Evolutionary conservation across 306 rosid genomes (phyloP), one percentile per base, ranked within the genome.

Genomic region (Gleditsia sinensis): DNA sequence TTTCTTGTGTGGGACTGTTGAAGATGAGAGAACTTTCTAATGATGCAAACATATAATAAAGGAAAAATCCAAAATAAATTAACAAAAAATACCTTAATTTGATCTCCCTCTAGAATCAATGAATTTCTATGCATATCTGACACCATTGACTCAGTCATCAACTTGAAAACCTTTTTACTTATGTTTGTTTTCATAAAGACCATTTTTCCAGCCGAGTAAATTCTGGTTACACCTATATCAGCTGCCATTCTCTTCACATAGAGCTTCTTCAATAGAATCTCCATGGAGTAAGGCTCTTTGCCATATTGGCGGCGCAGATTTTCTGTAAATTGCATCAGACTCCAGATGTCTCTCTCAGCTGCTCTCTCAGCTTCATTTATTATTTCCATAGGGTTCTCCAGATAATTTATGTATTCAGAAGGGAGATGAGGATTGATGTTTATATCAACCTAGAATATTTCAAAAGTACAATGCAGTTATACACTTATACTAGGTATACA

Each of bases 231-330:
- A 61, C 98, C 97, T 21, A 94, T 78, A 85, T 94, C 98, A 21
- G 96, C 98, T 1, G 98, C 92, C 98, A 94, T 94, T 87, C 97
- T 94, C 75, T 88, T 84, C 80, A 91, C 88, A 43, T 94, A 94
- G 49, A 94, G 94, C 82, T 90, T 91, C 84, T 88, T 86, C 70
- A 91, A 74, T 14, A 94, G 77, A 78, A 89, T 74, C 89, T 87
- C 97, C 98, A 91, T 87, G 58, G 97, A 83, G 72, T 56, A 76
- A 67, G 98, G 98, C 78, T 94, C 98, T 75, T 94, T 94, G 75
- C 98, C 98, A 51, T 90, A 86, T 58, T 94, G 97, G 71, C 90
- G 61, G 42, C 93, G 94, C 57, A 94, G 81, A 83, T 76, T 90
- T 72, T 90, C 98, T 45, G 98, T 87, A 77, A 88, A 94, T 78